A percentile compares a stretch with the other conserved stretches of the same genome.
phyloP scores from a whole-genome alignment of 2,329 filamentous ascomycete species.

The Alternaria atra region DNA sequence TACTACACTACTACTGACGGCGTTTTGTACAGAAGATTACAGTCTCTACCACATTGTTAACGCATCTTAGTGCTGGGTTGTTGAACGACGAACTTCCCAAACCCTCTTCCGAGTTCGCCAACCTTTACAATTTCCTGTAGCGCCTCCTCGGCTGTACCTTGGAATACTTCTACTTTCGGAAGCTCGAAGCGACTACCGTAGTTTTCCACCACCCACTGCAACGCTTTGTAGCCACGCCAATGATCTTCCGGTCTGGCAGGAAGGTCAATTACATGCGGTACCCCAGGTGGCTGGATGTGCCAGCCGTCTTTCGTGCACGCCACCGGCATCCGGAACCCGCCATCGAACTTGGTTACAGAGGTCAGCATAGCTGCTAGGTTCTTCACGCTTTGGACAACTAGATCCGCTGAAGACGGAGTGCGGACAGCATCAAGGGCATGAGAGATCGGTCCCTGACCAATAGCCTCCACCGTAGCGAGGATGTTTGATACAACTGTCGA shows the following conservation, averaged over 20 bases:
- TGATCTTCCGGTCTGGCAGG: slow-evolving; percentile 2
- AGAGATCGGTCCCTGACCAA: slow-evolving; percentile 3
- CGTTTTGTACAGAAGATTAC: too few relatives aligned
- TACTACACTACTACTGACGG: neutral
- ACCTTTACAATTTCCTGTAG: slow-evolving; percentile 5
- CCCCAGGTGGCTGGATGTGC: slow-evolving; percentile 1
- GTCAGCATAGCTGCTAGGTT: neutral
- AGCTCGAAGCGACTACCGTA: slow-evolving; percentile 9
- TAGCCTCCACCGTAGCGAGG: slow-evolving; percentile 6
- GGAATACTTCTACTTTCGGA: slow-evolving; percentile 3
- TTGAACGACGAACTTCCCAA: slow-evolving; percentile 10
- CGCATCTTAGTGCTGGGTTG: neutral
- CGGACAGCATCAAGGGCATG: slow-evolving; percentile 8
- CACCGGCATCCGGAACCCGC: neutral
- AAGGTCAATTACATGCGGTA: neutral
- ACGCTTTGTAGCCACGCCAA: neutral
- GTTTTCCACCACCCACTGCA: slow-evolving; percentile 9
- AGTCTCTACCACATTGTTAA: too few relatives aligned
- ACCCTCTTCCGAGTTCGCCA: neutral
- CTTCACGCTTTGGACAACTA: neutral
- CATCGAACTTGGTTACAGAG: slow-evolving; percentile 8
- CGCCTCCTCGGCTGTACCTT: slow-evolving; percentile 7
- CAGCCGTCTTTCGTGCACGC: neutral
- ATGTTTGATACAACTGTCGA: slow-evolving; percentile 9
- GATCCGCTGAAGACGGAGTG: neutral